phyloP scores from a whole-genome alignment of 2,329 filamentous ascomycete genomes.

The Pseudofabraea citricarpa region DNA sequence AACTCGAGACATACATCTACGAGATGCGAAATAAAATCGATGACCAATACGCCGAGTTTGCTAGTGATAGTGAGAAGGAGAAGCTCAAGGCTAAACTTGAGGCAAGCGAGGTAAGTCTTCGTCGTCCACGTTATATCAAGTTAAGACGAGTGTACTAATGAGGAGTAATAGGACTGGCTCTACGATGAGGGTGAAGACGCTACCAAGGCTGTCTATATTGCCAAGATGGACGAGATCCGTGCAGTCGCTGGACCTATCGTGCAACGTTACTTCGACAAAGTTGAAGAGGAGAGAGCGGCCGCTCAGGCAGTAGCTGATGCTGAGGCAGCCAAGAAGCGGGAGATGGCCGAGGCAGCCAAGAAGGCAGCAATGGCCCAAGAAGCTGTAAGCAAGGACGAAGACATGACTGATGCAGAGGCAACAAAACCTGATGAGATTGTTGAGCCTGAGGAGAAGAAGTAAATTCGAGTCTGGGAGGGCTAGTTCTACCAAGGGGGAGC shows the following conservation, averaged over 20 bases:
- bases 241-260: conserved; percentile 85
- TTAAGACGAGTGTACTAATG: conserved; percentile 17
- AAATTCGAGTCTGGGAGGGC: too few relatives aligned
- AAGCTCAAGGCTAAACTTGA: conserved; percentile 82
- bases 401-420: conserved; percentile 59
- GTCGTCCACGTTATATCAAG: conserved; percentile 4
- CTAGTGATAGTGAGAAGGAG: conserved; percentile 86
- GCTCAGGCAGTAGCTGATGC: conserved; percentile 62
- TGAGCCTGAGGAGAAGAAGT: conserved; percentile 24
- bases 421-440: conserved; percentile 40
- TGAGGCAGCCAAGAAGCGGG: conserved; percentile 43
- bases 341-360: conserved; percentile 43
- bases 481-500: too few relatives aligned
- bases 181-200: conserved; percentile 96
- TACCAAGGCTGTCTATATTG: conserved; percentile 86
- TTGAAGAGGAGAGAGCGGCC: conserved; percentile 79
- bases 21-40: conserved; percentile 94
- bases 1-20: conserved; percentile 96
- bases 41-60: conserved; percentile 83
- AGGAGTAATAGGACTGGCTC: conserved; percentile 96
- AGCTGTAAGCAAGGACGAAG: conserved; percentile 45
- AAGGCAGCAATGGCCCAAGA: conserved; percentile 39
- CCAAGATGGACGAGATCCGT: conserved; percentile 95
- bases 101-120: conserved; percentile 69
- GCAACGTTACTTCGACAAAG: conserved; percentile 92